Conservation (phyloP, 176 grass and related monocot species). For the Chrysopogon serrulatus region DNA sequence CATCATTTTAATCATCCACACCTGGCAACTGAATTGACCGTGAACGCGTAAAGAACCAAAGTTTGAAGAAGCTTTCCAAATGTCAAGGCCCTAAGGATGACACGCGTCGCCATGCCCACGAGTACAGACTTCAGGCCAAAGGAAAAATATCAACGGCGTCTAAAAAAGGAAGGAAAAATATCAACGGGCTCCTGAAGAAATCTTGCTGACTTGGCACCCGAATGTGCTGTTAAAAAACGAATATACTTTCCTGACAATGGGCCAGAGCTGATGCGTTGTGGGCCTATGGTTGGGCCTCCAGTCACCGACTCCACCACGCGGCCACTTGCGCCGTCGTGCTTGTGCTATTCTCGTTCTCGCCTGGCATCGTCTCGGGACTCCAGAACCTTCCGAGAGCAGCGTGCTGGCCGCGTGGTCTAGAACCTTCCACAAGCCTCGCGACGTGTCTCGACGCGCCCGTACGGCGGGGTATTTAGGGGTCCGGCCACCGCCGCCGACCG, state of each 20-base stretch:
- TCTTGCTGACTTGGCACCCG: neutral
- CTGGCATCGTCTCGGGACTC: neutral
- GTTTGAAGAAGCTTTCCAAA: neutral
- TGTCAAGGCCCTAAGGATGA: neutral
- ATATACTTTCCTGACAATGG: neutral
- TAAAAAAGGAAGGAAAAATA: too few species aligned
- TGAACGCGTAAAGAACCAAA: neutral
- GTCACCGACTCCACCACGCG: neutral
- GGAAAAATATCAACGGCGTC: neutral
- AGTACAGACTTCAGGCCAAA: too few species aligned
- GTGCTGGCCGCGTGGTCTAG: conserved; percentile 26
- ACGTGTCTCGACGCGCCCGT: conserved; percentile 26
- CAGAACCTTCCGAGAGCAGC: conserved; percentile 29
- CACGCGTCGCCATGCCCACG: neutral
- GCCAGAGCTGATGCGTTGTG: neutral
- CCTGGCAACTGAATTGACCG: too few species aligned
- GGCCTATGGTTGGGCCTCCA: neutral
- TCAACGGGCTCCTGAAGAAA: neutral
- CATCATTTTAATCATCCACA: too few species aligned
- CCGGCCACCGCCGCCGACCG: neutral
- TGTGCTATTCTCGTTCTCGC: neutral
- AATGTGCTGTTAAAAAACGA: neutral
- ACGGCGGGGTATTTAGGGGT: conserved; percentile 25
- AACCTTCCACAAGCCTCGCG: conserved; percentile 37
- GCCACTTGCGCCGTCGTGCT: neutral